Base-by-base conservation (phyloP, 1,284 basidiomycete species). In the Entoloma clypeatum region DNA sequence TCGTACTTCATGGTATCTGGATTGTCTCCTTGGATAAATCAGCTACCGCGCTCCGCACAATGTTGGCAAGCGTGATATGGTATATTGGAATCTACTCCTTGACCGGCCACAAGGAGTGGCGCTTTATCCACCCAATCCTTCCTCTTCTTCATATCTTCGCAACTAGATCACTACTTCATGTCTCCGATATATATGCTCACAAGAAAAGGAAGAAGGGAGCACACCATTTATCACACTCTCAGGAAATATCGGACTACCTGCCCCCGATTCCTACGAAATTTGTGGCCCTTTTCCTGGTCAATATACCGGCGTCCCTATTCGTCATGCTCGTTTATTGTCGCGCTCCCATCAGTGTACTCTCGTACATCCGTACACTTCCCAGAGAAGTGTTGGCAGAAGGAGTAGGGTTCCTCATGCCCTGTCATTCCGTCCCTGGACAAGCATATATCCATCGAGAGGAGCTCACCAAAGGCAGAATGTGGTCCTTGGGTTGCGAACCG, bases 351-450 rank as follows among this genome's bases (percentile, higher is more conserved):
- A 68, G 69, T 29, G 86, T 91, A 13, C 74, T 88, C 57, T 65
- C 75, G 5, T 82, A 79, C 55, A 62, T 90, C 37, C 72, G 77
- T 25, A 57, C 61, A 17, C 64, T 83, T 19, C 72, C 79, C 1
- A 44, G 61, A 14, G 52, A 66, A 13, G 67, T 76, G n/a, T 58
- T 81, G 14, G 40, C 47, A 3, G 48, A 56, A 5, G 79, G 80
- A 6, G 64, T 96, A 10, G 92, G 88, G 1, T 84, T 92, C 47
- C 65, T 98, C 13, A 95, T 93, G 89, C 96, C 96, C 3, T 99
- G 96, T 53, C 96, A 99, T 65, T 96, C 92, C n/a, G 92, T 88
- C 0, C 95, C 95, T 2, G 95, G 92, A 73, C 87, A 92, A 56
- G 84, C 92, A 4, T 87, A 93, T 62, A 63, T 99, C 14, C 95